Evolutionary conservation across 116 monocot species (phyloP), one percentile per base, ranked within the genome.

Genomic region (Papilionanthe hybrid): DNA sequence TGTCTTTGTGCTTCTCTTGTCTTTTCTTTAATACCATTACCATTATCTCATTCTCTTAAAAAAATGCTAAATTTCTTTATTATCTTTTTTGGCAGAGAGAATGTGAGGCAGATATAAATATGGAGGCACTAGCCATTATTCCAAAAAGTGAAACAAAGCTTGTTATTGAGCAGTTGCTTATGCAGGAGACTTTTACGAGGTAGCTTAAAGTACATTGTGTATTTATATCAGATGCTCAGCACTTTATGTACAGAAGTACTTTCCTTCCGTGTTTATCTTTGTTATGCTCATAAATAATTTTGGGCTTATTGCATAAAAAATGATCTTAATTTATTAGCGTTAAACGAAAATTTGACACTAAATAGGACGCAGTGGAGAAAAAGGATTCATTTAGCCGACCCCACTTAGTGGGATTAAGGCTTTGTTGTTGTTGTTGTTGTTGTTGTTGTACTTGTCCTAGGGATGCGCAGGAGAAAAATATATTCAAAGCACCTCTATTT

Each of bases 111-210:
- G 76, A 76, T 30, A 22, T 7, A 23, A 57, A 20, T 55, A 81
- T 81, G 76, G 77, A 63, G 29, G 45, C 80, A 17, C 68, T 55
- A 44, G 85, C 89, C 75, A 82, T 89, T 78, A 65, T 85, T 23
- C 37, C 82, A 9, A 85, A n/a, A 58, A 89, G 63, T 78, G 80
- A 89, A 75, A 44, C 81, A 8, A 91, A 89, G 67, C 79, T 83
- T 82, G 79, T 72, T 44, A 87, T 91, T 72, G 82, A 87, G 80
- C 77, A 91, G 44, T 78, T 91, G 75, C 84, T 91, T 77, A 75
- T 75, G 82, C 83, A 87, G 53, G 91, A 91, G 75, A 89, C 80
- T n/a, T 91, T 91, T 75, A 81, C 91, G 48, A 88, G 91, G 91
- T 91, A 86, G 50, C 47, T 50, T 25, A 81, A 12, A n/a, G 12